These are phyloP conservation scores for Botryotinia globosa DNA, from an alignment of 2,329 filamentous ascomycete species.

Conservation along the genomic window DNA sequence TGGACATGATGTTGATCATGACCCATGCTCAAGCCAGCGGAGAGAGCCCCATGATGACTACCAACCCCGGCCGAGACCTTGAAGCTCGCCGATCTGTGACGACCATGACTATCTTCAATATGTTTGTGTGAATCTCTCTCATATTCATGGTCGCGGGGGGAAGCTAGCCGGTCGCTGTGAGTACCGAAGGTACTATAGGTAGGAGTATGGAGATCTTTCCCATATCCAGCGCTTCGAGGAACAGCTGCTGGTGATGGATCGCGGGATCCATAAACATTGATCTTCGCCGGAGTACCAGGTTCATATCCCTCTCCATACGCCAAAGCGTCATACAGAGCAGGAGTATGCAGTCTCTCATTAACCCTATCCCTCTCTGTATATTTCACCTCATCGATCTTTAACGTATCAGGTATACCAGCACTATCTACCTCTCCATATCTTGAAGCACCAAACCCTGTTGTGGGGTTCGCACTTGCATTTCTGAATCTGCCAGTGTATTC, in stretches of 20 bases:
- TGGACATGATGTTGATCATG: constrained; percentile 27
- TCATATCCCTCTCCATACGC: constrained; percentile 15
- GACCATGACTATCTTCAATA: constrained; percentile 26
- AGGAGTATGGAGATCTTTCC: constrained; percentile 1
- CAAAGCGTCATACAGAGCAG: constrained; percentile 8
- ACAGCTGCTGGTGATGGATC: constrained; percentile 2
- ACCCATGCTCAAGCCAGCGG: constrained; percentile 29
- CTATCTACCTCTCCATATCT: constrained; percentile 6
- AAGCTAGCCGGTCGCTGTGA: background rate
- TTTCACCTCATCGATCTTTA: constrained; percentile 14
- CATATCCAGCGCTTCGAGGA: constrained; percentile 3
- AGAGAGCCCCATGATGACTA: constrained; percentile 27
- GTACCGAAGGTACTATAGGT: constrained; percentile 4
- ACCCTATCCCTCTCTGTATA: constrained; percentile 13
- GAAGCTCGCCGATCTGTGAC: constrained; percentile 32
- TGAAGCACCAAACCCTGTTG: background rate
- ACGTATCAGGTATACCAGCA: constrained; percentile 22
- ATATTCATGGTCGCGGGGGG: constrained; percentile 18
- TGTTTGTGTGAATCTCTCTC: constrained; percentile 24
- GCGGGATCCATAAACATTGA: constrained; percentile 18
- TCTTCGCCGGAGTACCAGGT: constrained; percentile 11
- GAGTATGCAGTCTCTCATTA: constrained; percentile 7
- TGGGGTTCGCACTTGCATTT: background rate
- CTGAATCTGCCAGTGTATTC: constrained; percentile 12
- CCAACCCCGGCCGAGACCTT: constrained; percentile 28